phyloP scores from a whole-genome alignment of 2,329 filamentous ascomycete genomes.

The Eutypa lata region DNA sequence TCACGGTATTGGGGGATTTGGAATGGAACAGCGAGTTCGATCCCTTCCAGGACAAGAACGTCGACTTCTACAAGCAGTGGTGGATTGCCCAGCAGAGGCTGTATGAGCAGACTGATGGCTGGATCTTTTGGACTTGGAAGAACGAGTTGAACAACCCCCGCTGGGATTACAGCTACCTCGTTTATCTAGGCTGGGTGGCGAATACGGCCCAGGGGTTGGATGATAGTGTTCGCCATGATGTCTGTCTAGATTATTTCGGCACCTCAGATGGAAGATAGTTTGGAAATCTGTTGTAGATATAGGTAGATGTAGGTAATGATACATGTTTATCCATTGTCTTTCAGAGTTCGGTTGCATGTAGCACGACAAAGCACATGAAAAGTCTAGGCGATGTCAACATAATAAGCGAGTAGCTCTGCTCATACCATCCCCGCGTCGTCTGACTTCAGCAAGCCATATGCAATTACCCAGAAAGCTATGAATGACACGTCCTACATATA shows the following conservation, averaged over 20 bases:
- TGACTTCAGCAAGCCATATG: too few species aligned
- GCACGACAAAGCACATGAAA: too few species aligned
- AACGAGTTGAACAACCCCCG: constrained; percentile 37
- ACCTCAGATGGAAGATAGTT: not conserved
- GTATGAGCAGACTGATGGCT: constrained; percentile 46
- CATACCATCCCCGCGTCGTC: too few species aligned
- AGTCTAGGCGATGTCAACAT: too few species aligned
- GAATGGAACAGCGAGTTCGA: constrained; percentile 35
- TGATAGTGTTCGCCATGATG: not conserved
- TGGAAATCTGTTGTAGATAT: not conserved
- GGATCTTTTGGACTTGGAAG: constrained; percentile 56
- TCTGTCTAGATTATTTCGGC: not conserved
- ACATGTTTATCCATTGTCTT: too few species aligned
- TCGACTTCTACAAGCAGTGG: constrained; percentile 43
- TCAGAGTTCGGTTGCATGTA: too few species aligned
- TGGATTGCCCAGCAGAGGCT: constrained; percentile 35
- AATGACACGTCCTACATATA: too few species aligned
- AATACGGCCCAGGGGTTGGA: not conserved
- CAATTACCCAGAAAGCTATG: too few species aligned
- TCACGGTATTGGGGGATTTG: constrained; percentile 37
- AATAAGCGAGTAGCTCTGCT: too few species aligned
- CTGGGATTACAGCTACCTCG: constrained; percentile 24
- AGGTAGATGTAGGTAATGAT: not conserved
- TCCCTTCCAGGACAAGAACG: constrained; percentile 21
- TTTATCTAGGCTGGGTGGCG: not conserved